These are phyloP conservation scores for Artomyces pyxidatus DNA, from an alignment of 768 basidiomycete species.

Conservation along the genomic window DNA sequence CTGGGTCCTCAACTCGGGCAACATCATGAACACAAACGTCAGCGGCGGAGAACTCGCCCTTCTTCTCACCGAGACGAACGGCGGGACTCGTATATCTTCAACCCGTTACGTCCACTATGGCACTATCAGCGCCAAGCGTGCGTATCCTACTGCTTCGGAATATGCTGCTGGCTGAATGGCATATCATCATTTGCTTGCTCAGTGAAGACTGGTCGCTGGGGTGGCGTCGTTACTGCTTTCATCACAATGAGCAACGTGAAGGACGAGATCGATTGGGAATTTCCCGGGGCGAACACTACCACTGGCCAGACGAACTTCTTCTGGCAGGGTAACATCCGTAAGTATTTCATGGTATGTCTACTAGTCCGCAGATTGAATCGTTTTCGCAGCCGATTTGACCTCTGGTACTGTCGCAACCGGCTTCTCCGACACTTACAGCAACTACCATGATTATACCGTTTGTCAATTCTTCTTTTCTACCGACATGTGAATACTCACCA, in stretches of 20 bases:
- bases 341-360: too few species aligned
- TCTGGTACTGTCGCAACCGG: constrained; percentile 41
- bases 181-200: neutral
- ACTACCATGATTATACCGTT: constrained; percentile 74
- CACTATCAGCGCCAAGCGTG: constrained; percentile 56
- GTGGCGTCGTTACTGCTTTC: constrained; percentile 76
- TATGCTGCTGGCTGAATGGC: constrained; percentile 8
- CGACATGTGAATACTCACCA: neutral
- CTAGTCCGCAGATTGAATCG: too few species aligned
- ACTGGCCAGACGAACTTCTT: constrained; percentile 75
- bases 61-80: constrained; percentile 58
- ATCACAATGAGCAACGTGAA: constrained; percentile 78
- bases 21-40: constrained; percentile 53
- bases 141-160: constrained; percentile 8
- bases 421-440: constrained; percentile 53
- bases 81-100: constrained; percentile 71
- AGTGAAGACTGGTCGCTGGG: constrained; percentile 79
- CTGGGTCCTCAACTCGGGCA: constrained; percentile 65
- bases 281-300: constrained; percentile 53
- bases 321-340: constrained; percentile 67
- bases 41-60: constrained; percentile 59
- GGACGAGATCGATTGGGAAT: constrained; percentile 88
- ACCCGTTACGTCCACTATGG: constrained; percentile 83
- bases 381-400: constrained; percentile 31
- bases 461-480: constrained; percentile 18